Evolutionary conservation across 495 filamentous ascomycete species (phyloP), one percentile per base, ranked within the genome.

Genomic region (Talaromyces stipitatus): DNA sequence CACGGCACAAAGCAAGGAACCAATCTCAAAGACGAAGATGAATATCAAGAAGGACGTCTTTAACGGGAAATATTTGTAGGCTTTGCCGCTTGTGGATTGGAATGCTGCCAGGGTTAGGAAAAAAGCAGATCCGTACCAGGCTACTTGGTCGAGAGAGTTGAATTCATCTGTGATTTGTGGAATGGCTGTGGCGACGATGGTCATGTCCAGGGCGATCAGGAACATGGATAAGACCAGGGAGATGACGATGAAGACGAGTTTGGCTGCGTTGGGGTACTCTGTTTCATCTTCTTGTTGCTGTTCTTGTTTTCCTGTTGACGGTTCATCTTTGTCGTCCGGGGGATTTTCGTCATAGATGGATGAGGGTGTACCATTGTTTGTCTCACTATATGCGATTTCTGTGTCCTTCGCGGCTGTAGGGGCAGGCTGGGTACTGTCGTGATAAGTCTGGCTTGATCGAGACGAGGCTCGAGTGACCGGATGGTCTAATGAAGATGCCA

Each of bases 21-120:
- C 89, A 29, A 90, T 27, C 59, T 91, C 89, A 66, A 92, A 92
- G 60, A 94, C 68, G 54, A 69, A 66, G 57, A 91, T 82, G 41
- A 83, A 78, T 9, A 67, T 53, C 4, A 92, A 68, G 68, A 82
- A 74, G 0, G 63, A 60, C 10, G 41, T 20, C 66, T 84, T 85
- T 32, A 82, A 62, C 18, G 60, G 62, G 60, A 81, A 82, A 62
- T 75, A 77, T 50, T 74, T 80, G 71, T 82, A 83, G 0, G 70
- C 58, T 27, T 78, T 80, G 32, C 82, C 82, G 63, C 73, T 81
- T 1, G 63, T 59, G 0, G 81, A 74, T 64, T 84, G 80, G 50
- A 82, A 77, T 0, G 75, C 72, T 14, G 74, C 81, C 32, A 78
- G 65, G 0, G 77, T 79, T 4, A 85, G 63, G 36, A 85, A 77